These are phyloP conservation scores for Excoecaria agallocha DNA, from an alignment of 345 rosid species.

Conservation along the genomic window DNA sequence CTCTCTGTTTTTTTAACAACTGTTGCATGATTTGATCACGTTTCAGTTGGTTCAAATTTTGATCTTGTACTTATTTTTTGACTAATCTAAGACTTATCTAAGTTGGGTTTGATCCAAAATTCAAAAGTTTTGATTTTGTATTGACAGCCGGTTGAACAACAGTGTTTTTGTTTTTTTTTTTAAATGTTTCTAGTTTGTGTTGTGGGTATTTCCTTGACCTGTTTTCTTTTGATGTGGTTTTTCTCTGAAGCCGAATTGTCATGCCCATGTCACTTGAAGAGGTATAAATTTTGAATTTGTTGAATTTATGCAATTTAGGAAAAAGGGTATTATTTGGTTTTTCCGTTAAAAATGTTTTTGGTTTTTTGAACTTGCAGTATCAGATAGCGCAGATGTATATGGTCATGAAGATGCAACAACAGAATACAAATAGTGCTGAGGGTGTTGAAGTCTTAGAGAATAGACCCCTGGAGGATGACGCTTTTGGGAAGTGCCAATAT, in stretches of 20 bases:
- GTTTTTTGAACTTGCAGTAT: slow-evolving; percentile 43
- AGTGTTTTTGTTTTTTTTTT: background rate
- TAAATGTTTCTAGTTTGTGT: background rate
- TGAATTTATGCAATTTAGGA: background rate
- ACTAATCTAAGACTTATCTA: background rate
- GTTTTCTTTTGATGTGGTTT: slow-evolving; percentile 17
- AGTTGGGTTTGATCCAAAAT: slow-evolving; percentile 4
- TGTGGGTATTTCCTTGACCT: slow-evolving; percentile 32
- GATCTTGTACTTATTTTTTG: background rate
- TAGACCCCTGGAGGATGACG: slow-evolving; percentile 42
- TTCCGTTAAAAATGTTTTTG: background rate
- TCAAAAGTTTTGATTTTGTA: background rate
- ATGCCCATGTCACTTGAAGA: slow-evolving; percentile 71
- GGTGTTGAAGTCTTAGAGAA: slow-evolving; percentile 62
- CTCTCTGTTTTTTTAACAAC: background rate
- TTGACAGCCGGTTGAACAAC: background rate
- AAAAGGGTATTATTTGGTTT: background rate
- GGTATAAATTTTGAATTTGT: slow-evolving; percentile 32
- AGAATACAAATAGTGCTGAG: slow-evolving; percentile 47
- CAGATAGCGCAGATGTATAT: slow-evolving; percentile 62
- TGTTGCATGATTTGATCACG: background rate
- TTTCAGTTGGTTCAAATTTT: background rate
- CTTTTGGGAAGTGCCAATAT: slow-evolving; percentile 52
- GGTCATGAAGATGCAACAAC: slow-evolving; percentile 68
- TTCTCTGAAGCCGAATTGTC: slow-evolving; percentile 49